phyloP scores from a whole-genome alignment of 352 stramenopile genomes.

The Phytophthora brassicae region DNA sequence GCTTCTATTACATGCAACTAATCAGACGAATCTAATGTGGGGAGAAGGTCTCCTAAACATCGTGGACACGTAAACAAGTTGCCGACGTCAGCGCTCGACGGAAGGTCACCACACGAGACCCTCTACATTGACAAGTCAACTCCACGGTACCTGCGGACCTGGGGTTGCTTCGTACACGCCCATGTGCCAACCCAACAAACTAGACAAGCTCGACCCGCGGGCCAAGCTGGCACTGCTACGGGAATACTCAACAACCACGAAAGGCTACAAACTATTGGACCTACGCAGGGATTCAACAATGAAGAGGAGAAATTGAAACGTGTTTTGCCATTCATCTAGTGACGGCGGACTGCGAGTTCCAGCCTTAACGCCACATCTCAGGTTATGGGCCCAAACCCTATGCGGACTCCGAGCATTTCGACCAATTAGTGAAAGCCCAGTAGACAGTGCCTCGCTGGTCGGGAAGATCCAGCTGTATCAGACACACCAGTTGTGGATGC shows the following conservation, averaged over 20 bases:
- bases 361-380: too few species aligned
- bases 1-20: conserved; percentile 15
- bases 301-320: conserved; percentile 5
- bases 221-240: neutral
- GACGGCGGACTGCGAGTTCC: too few species aligned
- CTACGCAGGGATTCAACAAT: conserved; percentile 6
- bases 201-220: conserved; percentile 5
- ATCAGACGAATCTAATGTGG: conserved; percentile 5
- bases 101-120: conserved; percentile 12
- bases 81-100: neutral
- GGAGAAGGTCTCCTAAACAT: neutral
- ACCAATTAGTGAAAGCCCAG: too few species aligned
- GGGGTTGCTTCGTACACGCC: conserved; percentile 2
- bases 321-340: conserved; percentile 10
- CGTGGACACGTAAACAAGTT: neutral
- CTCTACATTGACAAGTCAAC: conserved; percentile 8
- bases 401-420: too few species aligned
- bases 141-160: conserved; percentile 5
- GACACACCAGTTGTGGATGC: too few species aligned
- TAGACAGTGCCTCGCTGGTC: too few species aligned
- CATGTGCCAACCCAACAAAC: conserved; percentile 7
- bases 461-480: too few species aligned
- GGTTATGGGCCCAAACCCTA: too few species aligned
- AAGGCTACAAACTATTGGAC: conserved; percentile 5
- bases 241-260: conserved; percentile 1